phyloP scores from a whole-genome alignment of 148 eudicot species.

The Chenopodium quinoa region DNA sequence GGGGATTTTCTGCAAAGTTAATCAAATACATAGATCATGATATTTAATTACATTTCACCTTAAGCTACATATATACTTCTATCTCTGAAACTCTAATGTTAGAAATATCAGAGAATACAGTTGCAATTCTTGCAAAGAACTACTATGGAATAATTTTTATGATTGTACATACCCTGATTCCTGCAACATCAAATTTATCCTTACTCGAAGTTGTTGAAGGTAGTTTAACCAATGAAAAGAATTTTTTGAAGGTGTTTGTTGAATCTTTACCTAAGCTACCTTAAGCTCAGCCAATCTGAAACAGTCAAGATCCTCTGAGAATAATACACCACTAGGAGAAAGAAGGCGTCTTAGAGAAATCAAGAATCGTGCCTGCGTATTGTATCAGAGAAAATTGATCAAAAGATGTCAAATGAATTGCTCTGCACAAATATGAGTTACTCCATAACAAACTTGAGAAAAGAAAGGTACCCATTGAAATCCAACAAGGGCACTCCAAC shows the following conservation, averaged over 20 bases:
- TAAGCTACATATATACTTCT: not conserved
- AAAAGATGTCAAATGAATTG: constrained; percentile 2
- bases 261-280: constrained; percentile 40
- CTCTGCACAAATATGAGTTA: constrained; percentile 5
- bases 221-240: too few species aligned
- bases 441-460: not conserved
- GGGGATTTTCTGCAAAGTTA: too few species aligned
- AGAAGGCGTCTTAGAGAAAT: constrained; percentile 57
- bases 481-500: constrained; percentile 73
- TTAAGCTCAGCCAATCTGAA: constrained; percentile 42
- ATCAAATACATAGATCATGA: too few species aligned
- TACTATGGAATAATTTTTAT: not conserved
- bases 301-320: constrained; percentile 45
- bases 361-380: constrained; percentile 56
- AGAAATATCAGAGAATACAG: not conserved
- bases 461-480: constrained; percentile 60
- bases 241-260: not conserved
- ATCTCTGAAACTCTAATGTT: not conserved
- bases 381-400: not conserved
- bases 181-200: not conserved
- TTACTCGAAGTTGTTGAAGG: not conserved
- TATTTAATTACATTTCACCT: not conserved
- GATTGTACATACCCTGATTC: not conserved
- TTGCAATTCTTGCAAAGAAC: not conserved
- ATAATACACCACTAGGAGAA: constrained; percentile 65